These are phyloP conservation scores for Singerocomus inundabilis DNA, from an alignment of 1,284 basidiomycete genomes.

Conservation along the genomic window DNA sequence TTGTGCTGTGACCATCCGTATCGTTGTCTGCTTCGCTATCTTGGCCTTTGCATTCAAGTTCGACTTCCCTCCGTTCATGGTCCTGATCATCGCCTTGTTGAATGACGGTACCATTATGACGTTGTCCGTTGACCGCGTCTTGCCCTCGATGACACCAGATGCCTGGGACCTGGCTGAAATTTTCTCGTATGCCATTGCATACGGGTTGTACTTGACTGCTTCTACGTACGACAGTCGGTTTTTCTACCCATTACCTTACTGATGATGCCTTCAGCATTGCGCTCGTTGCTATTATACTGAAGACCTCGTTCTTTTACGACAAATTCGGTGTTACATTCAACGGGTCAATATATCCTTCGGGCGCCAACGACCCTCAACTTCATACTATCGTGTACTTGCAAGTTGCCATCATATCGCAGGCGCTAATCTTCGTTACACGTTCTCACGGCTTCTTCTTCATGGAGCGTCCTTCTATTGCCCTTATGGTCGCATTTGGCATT, in stretches of 20 bases:
- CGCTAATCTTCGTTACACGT: constrained; percentile 95
- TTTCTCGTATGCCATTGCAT: constrained; percentile 92
- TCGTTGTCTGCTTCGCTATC: constrained; percentile 96
- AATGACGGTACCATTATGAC: constrained; percentile 99
- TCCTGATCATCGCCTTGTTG: constrained; percentile 93
- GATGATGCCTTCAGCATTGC: constrained; percentile 50
- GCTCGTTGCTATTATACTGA: constrained; percentile 81
- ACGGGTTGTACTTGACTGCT: constrained; percentile 88
- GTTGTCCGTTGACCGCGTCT: constrained; percentile 92
- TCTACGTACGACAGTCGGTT: constrained; percentile 68
- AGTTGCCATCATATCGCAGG: constrained; percentile 98
- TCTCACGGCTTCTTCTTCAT: constrained; percentile 98
- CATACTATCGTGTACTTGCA: constrained; percentile 86
- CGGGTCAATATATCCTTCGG: constrained; percentile 39
- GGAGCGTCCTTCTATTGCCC: constrained; percentile 91
- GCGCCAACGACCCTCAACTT: constrained; percentile 73
- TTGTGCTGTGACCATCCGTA: constrained; percentile 93
- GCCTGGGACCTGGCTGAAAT: constrained; percentile 97
- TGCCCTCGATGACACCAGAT: constrained; percentile 90
- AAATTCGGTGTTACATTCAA: constrained; percentile 75
- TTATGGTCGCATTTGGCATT: constrained; percentile 87
- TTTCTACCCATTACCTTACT: constrained; percentile 19
- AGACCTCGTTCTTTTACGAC: constrained; percentile 88
- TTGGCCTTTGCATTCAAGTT: constrained; percentile 95
- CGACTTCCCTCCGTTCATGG: constrained; percentile 99